A percentile compares a stretch with the other conserved stretches of the same genome.
These are phyloP conservation scores for Salicornia ramosissima DNA, from an alignment of 148 eudicot species.

Conservation along the genomic window DNA sequence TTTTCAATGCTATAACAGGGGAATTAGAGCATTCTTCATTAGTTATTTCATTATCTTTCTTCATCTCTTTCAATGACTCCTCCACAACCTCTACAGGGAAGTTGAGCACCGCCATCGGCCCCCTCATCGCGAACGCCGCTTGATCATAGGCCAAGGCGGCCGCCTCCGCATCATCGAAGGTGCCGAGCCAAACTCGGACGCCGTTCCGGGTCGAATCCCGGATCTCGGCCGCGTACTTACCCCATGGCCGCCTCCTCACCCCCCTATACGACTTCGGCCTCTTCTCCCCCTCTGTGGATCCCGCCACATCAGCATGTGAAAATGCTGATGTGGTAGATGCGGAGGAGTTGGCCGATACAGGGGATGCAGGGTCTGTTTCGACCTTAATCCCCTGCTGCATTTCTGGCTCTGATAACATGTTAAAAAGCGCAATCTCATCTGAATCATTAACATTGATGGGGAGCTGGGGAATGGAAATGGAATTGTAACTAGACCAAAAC, in stretches of 20 bases:
- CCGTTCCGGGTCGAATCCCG: conserved; percentile 58
- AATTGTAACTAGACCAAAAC: conserved; percentile 20
- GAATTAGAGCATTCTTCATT: conserved; percentile 29
- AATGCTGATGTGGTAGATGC: conserved; percentile 10
- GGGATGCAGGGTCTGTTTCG: conserved; percentile 21
- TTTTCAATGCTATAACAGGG: conserved; percentile 51
- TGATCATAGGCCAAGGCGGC: conserved; percentile 74
- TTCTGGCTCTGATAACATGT: conserved; percentile 31
- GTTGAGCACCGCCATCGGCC: conserved; percentile 48
- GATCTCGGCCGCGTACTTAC: conserved; percentile 65
- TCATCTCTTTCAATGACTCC: conserved; percentile 43
- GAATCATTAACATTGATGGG: conserved; percentile 44
- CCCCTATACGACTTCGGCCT: conserved; percentile 39
- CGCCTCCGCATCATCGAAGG: conserved; percentile 57
- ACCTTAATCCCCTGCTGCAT: not conserved
- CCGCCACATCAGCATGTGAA: conserved; percentile 4
- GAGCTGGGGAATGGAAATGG: conserved; percentile 18
- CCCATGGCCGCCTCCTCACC: conserved; percentile 61
- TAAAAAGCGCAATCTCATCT: conserved; percentile 35
- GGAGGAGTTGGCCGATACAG: conserved; percentile 14
- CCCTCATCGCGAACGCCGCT: conserved; percentile 58
- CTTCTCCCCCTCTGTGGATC: conserved; percentile 11
- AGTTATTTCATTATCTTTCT: conserved; percentile 1
- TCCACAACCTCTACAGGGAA: conserved; percentile 43
- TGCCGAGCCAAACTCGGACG: conserved; percentile 59